Conservation (phyloP, 2,329 filamentous ascomycete genomes). For the Cladosporium sp. region DNA sequence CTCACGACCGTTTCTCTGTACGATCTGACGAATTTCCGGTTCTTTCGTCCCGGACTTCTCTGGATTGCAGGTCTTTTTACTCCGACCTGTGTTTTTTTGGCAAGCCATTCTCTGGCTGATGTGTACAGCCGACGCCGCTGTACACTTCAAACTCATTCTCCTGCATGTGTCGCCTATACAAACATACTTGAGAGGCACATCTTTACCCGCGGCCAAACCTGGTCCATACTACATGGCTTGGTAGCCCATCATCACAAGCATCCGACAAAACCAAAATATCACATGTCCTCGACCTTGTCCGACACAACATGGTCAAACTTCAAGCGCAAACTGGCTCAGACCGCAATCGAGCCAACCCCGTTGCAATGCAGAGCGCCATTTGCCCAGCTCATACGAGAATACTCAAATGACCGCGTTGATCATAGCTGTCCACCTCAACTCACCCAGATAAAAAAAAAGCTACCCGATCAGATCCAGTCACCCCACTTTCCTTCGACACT, state of each 20-base stretch:
- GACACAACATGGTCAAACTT: slow-evolving; percentile 17
- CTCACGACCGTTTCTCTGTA: slow-evolving; percentile 14
- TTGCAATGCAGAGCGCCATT: slow-evolving; percentile 15
- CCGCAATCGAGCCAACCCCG: slow-evolving; percentile 10
- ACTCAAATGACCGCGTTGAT: slow-evolving; percentile 24
- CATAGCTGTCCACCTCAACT: slow-evolving; percentile 20
- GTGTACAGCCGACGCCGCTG: neutral
- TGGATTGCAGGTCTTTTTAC: slow-evolving; percentile 18
- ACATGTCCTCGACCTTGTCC: slow-evolving; percentile 18
- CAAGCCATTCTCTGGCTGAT: slow-evolving; percentile 12
- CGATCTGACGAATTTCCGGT: slow-evolving; percentile 25
- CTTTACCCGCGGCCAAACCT: neutral
- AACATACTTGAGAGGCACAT: neutral
- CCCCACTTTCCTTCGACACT: neutral
- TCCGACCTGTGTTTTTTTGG: slow-evolving; percentile 12
- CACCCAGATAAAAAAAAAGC: slow-evolving; percentile 21
- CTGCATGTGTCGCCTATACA: neutral
- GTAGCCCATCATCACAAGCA: slow-evolving; percentile 1
- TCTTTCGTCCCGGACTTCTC: slow-evolving; percentile 25
- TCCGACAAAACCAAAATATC: neutral
- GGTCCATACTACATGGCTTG: neutral
- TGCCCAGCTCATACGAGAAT: slow-evolving; percentile 12
- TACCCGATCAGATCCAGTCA: slow-evolving; percentile 27
- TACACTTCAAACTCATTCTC: neutral
- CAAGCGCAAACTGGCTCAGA: slow-evolving; percentile 18